Conservation (phyloP, 345 rosid species). For the Anastatica hierochuntica region DNA sequence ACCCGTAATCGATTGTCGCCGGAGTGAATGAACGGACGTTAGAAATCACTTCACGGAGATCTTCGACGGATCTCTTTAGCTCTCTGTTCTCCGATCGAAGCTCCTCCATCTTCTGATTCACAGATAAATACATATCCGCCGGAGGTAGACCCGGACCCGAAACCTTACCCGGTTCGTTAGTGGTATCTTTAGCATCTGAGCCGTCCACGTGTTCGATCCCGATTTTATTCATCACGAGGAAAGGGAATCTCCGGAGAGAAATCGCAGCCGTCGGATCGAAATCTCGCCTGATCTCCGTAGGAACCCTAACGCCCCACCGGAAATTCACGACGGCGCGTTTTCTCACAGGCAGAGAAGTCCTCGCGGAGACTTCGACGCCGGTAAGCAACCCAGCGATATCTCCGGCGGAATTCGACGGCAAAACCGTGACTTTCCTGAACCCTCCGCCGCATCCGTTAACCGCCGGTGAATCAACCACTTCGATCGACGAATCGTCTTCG, state of each 20-base stretch:
- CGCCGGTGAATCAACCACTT: slow-evolving; percentile 47
- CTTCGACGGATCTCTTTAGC: slow-evolving; percentile 63
- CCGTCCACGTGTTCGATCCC: slow-evolving; percentile 73
- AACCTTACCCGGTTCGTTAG: too few species aligned
- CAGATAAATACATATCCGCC: slow-evolving; percentile 38
- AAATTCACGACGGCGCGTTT: slow-evolving; percentile 53
- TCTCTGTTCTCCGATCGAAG: slow-evolving; percentile 56
- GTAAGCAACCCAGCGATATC: slow-evolving; percentile 38
- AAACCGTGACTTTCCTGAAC: slow-evolving; percentile 30
- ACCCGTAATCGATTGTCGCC: slow-evolving; percentile 26
- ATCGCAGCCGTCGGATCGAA: slow-evolving; percentile 35
- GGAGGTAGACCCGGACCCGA: slow-evolving; percentile 13
- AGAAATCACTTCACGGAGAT: slow-evolving; percentile 45
- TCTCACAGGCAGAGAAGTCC: slow-evolving; percentile 59
- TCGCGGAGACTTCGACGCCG: slow-evolving; percentile 66
- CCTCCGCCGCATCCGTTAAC: too few species aligned
- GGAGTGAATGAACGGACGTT: slow-evolving; percentile 16
- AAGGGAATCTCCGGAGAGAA: slow-evolving; percentile 53
- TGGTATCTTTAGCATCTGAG: slow-evolving; percentile 15
- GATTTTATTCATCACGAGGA: slow-evolving; percentile 74
- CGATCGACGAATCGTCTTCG: slow-evolving; percentile 52
- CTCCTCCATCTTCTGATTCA: too few species aligned
- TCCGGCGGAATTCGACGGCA: slow-evolving; percentile 28
- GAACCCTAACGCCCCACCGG: slow-evolving; percentile 93
- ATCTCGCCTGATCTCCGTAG: slow-evolving; percentile 41